phyloP scores from a whole-genome alignment of 106 monocot species.

The Dioscorea dumetorum region DNA sequence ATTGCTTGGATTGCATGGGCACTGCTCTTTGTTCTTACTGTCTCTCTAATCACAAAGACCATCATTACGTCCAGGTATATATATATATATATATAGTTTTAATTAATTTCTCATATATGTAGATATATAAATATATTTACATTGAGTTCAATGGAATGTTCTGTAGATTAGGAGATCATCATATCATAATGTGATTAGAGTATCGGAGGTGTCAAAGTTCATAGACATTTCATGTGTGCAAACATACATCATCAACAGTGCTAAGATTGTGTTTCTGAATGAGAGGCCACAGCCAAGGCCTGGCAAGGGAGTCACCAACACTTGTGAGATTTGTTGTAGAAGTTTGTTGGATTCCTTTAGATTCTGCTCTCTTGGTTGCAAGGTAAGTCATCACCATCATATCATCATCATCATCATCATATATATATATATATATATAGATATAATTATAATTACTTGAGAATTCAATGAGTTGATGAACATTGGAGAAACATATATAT shows the following conservation, averaged over 20 bases:
- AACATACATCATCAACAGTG: constrained; percentile 97
- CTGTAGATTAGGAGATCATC: constrained; percentile 84
- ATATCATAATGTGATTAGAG: constrained; percentile 94
- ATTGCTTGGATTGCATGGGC: constrained; percentile 82
- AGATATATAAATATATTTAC: not conserved
- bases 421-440: too few relatives aligned
- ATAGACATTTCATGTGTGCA: constrained; percentile 88
- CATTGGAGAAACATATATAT: too few relatives aligned
- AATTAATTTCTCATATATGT: not conserved
- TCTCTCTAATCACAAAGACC: constrained; percentile 66
- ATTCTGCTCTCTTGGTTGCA: constrained; percentile 98
- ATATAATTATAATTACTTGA: too few relatives aligned
- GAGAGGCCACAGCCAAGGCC: constrained; percentile 91
- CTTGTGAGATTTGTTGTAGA: constrained; percentile 85
- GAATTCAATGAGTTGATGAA: too few relatives aligned
- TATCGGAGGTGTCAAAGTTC: constrained; percentile 91
- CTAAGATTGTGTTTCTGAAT: constrained; percentile 94
- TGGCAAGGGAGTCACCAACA: constrained; percentile 91
- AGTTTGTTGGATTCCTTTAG: constrained; percentile 83
- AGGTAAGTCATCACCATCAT: constrained; percentile 31
- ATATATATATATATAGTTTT: not conserved
- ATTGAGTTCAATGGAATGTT: not conserved
- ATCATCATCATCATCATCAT: too few relatives aligned
- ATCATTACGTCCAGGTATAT: constrained; percentile 76
- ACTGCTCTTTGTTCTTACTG: constrained; percentile 83